Evolutionary conservation across 768 basidiomycete genomes (phyloP).

Genomic region (Suillus decipiens): DNA sequence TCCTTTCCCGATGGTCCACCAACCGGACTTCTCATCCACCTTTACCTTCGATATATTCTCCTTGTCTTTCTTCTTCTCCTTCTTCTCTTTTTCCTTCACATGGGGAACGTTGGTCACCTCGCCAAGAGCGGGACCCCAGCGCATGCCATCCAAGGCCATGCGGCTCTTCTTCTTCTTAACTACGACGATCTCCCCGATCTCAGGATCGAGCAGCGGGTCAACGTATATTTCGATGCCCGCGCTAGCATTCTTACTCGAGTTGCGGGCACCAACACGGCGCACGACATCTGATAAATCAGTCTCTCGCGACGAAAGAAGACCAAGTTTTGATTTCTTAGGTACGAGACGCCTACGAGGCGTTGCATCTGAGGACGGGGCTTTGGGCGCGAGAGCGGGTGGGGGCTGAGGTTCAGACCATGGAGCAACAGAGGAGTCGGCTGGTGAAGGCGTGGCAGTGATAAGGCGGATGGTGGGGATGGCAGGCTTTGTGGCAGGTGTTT

Average conservation of each 20-base stretch:
- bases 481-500: conserved; percentile 30
- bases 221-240: conserved; percentile 72
- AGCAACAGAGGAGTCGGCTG: conserved; percentile 32
- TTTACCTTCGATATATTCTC: conserved; percentile 39
- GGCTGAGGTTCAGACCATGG: conserved; percentile 24
- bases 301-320: conserved; percentile 39
- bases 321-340: conserved; percentile 72
- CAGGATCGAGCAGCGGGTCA: conserved; percentile 64
- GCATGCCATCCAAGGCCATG: conserved; percentile 55
- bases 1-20: conserved; percentile 83
- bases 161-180: conserved; percentile 79
- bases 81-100: conserved; percentile 28
- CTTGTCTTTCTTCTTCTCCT: conserved; percentile 41
- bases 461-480: conserved; percentile 66
- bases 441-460: conserved; percentile 64
- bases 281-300: conserved; percentile 64
- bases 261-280: conserved; percentile 45
- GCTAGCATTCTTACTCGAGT: conserved; percentile 26
- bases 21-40: conserved; percentile 57
- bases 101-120: conserved; percentile 62
- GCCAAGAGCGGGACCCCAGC: conserved; percentile 51
- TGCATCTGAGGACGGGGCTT: conserved; percentile 18
- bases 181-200: conserved; percentile 67
- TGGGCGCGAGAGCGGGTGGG: conserved; percentile 31
- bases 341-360: conserved; percentile 53